Percentiles rank a stretch among this genome's conserved stretches.
These are phyloP conservation scores for Thalassiosira ordinaria DNA, from an alignment of 352 stramenopile genomes.

Conservation along the genomic window DNA sequence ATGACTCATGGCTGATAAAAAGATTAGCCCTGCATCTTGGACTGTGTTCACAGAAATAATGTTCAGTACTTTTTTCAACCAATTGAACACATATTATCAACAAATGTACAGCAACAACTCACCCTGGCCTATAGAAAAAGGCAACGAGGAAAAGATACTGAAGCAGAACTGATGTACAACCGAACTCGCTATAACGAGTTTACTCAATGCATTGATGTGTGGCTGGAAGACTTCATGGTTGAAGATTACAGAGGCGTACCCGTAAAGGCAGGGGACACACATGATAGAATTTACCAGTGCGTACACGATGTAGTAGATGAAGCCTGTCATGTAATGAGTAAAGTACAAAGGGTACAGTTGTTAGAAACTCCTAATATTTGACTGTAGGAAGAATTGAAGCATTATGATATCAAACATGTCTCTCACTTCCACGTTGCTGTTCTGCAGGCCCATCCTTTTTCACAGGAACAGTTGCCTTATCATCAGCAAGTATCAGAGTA, in stretches of 20 bases:
- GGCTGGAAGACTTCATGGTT: too few relatives aligned
- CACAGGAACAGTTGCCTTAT: background rate
- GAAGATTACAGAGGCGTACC: too few relatives aligned
- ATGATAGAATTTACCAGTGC: constrained; percentile 88
- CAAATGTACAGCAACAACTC: too few relatives aligned
- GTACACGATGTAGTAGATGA: constrained; percentile 65
- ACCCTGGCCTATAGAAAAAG: too few relatives aligned
- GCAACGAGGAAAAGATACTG: too few relatives aligned
- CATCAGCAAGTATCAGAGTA: constrained; percentile 6
- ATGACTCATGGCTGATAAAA: constrained; percentile 91
- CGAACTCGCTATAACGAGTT: constrained; percentile 94
- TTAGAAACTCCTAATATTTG: too few relatives aligned
- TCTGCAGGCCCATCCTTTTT: background rate
- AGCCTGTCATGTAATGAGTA: constrained; percentile 16
- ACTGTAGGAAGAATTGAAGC: background rate
- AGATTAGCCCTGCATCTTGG: constrained; percentile 92
- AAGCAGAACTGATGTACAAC: too few relatives aligned
- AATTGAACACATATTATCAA: too few relatives aligned
- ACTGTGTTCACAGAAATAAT: constrained; percentile 93
- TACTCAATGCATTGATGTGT: too few relatives aligned
- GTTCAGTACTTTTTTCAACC: too few relatives aligned
- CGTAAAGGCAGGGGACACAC: constrained; percentile 93
- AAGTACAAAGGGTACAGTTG: too few relatives aligned
- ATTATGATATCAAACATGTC: too few relatives aligned
- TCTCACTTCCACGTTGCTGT: constrained; percentile 28